Evolutionary conservation across 129 eudicot species (phyloP), one percentile per base, ranked within the genome.

Genomic region (Flaveria ramosissima): DNA sequence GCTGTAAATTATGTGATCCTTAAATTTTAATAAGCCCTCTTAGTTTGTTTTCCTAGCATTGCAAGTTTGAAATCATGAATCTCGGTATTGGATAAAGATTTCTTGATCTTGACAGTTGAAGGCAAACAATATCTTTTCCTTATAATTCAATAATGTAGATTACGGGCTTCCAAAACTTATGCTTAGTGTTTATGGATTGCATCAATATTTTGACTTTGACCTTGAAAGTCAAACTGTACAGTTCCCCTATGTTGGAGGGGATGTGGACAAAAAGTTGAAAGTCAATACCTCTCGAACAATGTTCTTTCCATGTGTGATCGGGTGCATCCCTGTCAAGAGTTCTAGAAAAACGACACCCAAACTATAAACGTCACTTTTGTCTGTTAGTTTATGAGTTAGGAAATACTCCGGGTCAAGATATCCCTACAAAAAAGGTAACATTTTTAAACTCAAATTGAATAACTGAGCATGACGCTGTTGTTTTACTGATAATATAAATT

Each of bases 341-440:
- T 92, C 96, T 7, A 92, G 80, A 83, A 89, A 86, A 51, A 92
- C 97, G 19, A 92, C 96, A 27, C 97, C 97, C 60, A 92, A 86
- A 75, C 97, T 92, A 77, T 92, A 92, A 42, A 92, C 96, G 47
- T 92, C 98, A 72, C 96, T 92, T 77, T 92, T 92, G 79, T 92
- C 96, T 0, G 98, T 92, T 66, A 92, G 81, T 82, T 92, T 90
- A 75, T 86, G 98, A 73, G 98, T 92, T 70, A 92, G 78, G 77
- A 92, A 88, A 73, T 92, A 92, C 71, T 92, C 98, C 1, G 96
- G 98, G 77, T 92, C 98, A 82, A 92, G 98, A 63, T 92, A 92
- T 11, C 98, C 98, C 98, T 92, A 86, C 84, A 61, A 61, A 65
- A 19, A 59, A 47, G 14, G 24, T 45, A 42, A 2, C 3, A 13